Conservation (phyloP, 139 green algal species). For the Chlamydomonas incerta region DNA sequence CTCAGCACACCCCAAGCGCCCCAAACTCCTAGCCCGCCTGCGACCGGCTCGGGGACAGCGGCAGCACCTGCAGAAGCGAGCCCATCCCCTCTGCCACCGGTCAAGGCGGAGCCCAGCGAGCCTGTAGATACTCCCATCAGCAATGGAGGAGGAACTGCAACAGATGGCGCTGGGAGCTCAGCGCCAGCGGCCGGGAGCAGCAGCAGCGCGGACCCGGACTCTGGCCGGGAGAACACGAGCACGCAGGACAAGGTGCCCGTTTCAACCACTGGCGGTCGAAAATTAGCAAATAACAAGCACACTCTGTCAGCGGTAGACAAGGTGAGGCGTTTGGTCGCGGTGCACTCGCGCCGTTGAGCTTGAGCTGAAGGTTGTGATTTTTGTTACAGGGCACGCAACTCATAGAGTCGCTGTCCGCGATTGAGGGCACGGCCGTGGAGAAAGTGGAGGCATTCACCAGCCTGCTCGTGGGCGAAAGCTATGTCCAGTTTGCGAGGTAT, state of each 20-base stretch:
- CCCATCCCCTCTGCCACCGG: too few species aligned
- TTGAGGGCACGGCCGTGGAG: constrained; percentile 48
- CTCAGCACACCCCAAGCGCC: too few species aligned
- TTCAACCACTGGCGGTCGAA: background rate
- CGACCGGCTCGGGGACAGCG: too few species aligned
- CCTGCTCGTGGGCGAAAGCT: constrained; percentile 40
- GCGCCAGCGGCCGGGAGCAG: too few species aligned
- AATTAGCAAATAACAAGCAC: constrained; percentile 11
- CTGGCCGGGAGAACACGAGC: background rate
- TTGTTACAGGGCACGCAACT: constrained; percentile 39
- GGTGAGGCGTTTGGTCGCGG: background rate
- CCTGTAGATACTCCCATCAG: too few species aligned
- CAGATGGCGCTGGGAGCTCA: too few species aligned
- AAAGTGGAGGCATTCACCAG: constrained; percentile 53
- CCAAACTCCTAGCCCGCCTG: too few species aligned
- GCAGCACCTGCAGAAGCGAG: too few species aligned
- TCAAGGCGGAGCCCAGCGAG: too few species aligned
- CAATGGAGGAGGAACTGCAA: too few species aligned
- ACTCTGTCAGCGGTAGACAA: constrained; percentile 42
- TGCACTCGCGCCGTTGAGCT: too few species aligned
- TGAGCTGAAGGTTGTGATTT: too few species aligned
- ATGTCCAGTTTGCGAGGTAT: constrained; percentile 44
- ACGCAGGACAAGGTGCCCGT: background rate
- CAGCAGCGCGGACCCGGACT: background rate
- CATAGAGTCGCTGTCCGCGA: constrained; percentile 45